These are phyloP conservation scores for Haplosporangium sp. DNA, from an alignment of 371 early-diverging fungal genomes.

Conservation along the genomic window DNA sequence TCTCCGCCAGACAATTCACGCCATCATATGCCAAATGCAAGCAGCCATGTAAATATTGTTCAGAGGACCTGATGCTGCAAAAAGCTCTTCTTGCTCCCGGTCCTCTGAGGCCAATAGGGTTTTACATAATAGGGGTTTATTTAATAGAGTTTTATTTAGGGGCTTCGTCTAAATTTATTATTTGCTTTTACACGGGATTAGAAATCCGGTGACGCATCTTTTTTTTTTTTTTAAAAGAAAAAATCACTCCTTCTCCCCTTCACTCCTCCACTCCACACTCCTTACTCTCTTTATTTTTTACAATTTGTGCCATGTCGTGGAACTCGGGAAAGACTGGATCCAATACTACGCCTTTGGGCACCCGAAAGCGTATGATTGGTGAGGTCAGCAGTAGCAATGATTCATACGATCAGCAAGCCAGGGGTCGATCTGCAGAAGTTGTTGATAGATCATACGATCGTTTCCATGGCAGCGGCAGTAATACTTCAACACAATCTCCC, in stretches of 20 bases:
- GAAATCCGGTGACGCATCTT: neutral
- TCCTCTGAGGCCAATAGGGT: no score
- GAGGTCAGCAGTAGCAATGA: slow-evolving; percentile 33
- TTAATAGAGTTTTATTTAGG: no score
- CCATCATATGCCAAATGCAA: no score
- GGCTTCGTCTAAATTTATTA: no score
- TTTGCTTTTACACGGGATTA: no score
- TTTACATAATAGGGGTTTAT: no score
- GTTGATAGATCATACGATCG: slow-evolving; percentile 35
- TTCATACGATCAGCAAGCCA: slow-evolving; percentile 10
- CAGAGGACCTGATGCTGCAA: no score
- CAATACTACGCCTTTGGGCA: slow-evolving; percentile 67
- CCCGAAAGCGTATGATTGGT: slow-evolving; percentile 57
- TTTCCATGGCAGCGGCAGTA: slow-evolving; percentile 1
- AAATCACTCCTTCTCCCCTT: neutral
- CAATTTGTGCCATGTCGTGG: slow-evolving; percentile 22
- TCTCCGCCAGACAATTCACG: no score
- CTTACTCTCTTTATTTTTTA: neutral
- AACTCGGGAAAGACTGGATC: slow-evolving; percentile 61
- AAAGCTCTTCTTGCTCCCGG: no score
- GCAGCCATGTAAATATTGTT: no score
- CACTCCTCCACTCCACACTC: neutral
- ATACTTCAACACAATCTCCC: slow-evolving; percentile 1
- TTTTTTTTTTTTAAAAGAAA: neutral
- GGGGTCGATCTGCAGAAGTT: slow-evolving; percentile 55